Base-by-base conservation (phyloP, 2,329 filamentous ascomycete species). In the Mycosphaerella sp. region DNA sequence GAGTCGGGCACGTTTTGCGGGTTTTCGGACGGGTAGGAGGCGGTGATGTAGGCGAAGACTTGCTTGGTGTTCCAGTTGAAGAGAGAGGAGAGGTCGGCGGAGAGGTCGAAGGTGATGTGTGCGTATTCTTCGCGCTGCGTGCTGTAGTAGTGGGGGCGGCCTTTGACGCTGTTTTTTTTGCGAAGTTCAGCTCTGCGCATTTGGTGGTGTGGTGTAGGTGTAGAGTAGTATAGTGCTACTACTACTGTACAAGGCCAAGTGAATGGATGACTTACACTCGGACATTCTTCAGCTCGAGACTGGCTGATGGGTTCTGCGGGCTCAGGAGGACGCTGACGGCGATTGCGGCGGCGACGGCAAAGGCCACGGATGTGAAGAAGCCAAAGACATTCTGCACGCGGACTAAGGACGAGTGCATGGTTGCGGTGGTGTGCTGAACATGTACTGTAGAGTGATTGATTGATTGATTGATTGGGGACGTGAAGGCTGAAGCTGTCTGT, bases 21-120 rank as follows among this genome's bases (percentile, higher is more conserved):
- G 12, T 61, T 57, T 42, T 70, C 69, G 42, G 71, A 71, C 34
- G 76, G 75, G 67, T 85, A 86, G 50, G 77, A 84, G 49, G 91
- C 91, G 49, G 89, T 91, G 53, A 98, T 84, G 75, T 95, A 98
- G 69, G 96, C 84, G 73, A 97, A 98, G 64, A 98, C 75, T 73
- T 97, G 88, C 72, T 98, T 98, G 16, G 94, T 98, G 78, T 98
- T 98, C 93, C 91, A 98, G 66, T 87, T 95, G 79, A 97, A 97
- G 62, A 98, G 87, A 39, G 85, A 85, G 54, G 83, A 86, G 54
- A 98, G 80, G 73, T 98, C 91, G 47, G 90, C 86, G 65, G 95
- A 86, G 53, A 98, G 79, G 64, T 90, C 87, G 77, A 98, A 98
- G 68, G 85, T 86, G 67, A 98, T 85, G 68, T 93, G 83, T 62